Evolutionary conservation across 2,329 filamentous ascomycete genomes (phyloP), one percentile per base, ranked within the genome.

Genomic region (Arthrinium puccinioides): DNA sequence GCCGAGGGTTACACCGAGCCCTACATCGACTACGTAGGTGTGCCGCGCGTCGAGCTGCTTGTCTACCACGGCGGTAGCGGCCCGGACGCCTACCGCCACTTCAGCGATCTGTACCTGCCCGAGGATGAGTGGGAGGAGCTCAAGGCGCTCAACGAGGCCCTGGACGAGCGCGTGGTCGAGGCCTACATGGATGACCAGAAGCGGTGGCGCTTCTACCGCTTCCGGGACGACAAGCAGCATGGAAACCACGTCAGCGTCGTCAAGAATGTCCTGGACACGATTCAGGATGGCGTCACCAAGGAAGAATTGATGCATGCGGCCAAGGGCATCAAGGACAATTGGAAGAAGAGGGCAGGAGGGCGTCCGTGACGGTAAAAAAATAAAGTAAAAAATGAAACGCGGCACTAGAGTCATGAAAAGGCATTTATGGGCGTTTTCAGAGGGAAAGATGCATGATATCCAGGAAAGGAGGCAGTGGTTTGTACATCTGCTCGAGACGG

Each of bases 141-240:
- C 46, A 96, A 95, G 61, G 59, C 63, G 3, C 64, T 89, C 36
- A 66, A 74, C 23, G 76, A 89, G 48, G 84, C 86, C 13, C 68
- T 97, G n/a, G 78, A 94, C 54, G 84, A 90, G 44, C 74, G 85
- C 36, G 84, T 98, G 42, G 83, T 97, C 38, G 92, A 98, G 63
- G 96, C 88, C 57, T 87, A 79, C 54, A 79, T 87, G 61, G 87
- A 95, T 53, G 69, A 77, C 2, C 61, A 80, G 40, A 76, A 76
- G 14, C 69, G 81, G 16, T 98, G 92, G 92, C 79, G 88, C 40
- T 86, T 87, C 58, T 82, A 92, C 49, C 80, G 89, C 21, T 90
- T 96, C 61, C 76, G 92, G 36, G 89, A 97, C 53, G 92, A 98
- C 61, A 98, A 98, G 64, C 69, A 71, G 20, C 84, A 95, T 48